Percentiles rank a stretch among this genome's conserved stretches.
Evolutionary conservation across 2,329 filamentous ascomycete genomes (phyloP).

Genomic region (Calonectria pseudoreteaudii): DNA sequence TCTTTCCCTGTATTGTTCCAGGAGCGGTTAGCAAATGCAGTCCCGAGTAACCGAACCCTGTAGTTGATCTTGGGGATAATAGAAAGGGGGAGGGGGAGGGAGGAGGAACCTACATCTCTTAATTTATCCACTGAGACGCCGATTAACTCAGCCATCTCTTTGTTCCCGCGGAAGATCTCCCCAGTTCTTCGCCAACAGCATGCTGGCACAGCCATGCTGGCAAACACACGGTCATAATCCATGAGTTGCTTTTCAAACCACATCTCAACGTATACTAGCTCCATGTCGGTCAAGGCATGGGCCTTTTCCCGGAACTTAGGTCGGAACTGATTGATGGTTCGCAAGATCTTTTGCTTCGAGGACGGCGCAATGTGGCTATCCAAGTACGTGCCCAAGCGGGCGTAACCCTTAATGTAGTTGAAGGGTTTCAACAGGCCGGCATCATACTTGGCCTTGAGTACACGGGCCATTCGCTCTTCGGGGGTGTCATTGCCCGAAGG

Average conservation of each 20-base stretch:
- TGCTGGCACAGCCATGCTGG: conserved; percentile 97
- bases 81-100: conserved; percentile 21
- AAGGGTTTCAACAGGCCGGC: conserved; percentile 95
- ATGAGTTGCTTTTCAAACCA: conserved; percentile 98
- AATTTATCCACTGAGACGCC: conserved; percentile 91
- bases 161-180: conserved; percentile 97
- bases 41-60: background rate
- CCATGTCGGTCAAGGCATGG: conserved; percentile 90
- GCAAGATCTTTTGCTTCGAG: conserved; percentile 90
- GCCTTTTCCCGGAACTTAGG: conserved; percentile 97
- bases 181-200: conserved; percentile 98
- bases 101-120: conserved; percentile 78
- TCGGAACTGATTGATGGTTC: conserved; percentile 91
- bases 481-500: conserved; percentile 87
- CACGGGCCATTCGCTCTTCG: conserved; percentile 94
- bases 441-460: conserved; percentile 95
- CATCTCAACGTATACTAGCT: conserved; percentile 96
- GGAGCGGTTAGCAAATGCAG: conserved; percentile 29
- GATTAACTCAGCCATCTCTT: conserved; percentile 98
- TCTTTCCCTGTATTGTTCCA: conserved; percentile 76
- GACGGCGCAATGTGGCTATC: conserved; percentile 85
- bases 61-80: background rate
- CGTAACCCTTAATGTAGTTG: conserved; percentile 98
- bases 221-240: conserved; percentile 98
- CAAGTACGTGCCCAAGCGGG: conserved; percentile 89